Base-by-base conservation (phyloP, 768 basidiomycete species). In the Mycena galericulata region DNA sequence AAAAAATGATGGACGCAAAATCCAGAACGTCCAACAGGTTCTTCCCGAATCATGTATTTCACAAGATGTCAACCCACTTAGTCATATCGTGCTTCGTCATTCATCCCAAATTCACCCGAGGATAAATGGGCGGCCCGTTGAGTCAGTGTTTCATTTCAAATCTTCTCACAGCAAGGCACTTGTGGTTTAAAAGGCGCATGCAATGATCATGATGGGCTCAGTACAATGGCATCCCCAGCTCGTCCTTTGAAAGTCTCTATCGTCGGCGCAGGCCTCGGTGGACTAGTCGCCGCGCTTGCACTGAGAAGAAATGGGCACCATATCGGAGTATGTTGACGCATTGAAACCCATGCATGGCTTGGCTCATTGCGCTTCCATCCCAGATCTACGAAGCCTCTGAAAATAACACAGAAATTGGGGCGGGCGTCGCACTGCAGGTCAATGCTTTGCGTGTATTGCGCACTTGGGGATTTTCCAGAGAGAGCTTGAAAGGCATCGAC, bases 361-460 rank as follows among this genome's bases (percentile, higher is more conserved):
- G 8, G n/a, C 14, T 3, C 0, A n/a, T 45, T 20, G 2, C 34
- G 46, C 38, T 30, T 30, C 27, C 2, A 22, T 8, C 14, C 6
- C 40, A 67, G 66, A 45, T 67, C 11, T 67, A 34, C 50, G 66
- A 67, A 40, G 41, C 50, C 20, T 43, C 40, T 11, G 30, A 60
- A 32, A 62, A 26, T 18, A 61, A 61, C 26, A 29, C 32, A 2
- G 66, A 67, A 22, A 47, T 61, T 22, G 66, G 66, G 4, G 66
- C 59, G 0, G 66, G 66, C 9, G 27, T 67, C 7, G 30, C 36
- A 10, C 17, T 61, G 50, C 66, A 60, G 29, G n/a, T 24, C 12
- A 67, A 67, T 22, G 57, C 58, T 2, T 14, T 62, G 18, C 66
- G 66, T 22, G 50, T 61, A 15, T 29, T 67, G 17, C 26, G 55